Conservation (phyloP, 2,329 filamentous ascomycete genomes). For the Sclerotiophoma versabilis region DNA sequence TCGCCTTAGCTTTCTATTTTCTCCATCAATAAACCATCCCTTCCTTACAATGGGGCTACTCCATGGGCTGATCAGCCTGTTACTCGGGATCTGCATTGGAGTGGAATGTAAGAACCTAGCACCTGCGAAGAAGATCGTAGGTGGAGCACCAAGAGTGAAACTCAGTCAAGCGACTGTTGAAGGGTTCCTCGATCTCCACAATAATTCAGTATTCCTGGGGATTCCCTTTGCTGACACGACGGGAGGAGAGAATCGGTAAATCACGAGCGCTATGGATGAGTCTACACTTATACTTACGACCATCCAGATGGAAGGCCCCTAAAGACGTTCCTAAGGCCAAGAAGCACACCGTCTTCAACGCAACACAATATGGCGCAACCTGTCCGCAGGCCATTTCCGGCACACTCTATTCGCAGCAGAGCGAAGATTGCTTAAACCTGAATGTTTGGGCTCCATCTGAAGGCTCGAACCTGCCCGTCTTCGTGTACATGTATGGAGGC, state of each 20-base stretch:
- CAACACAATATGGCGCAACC: conserved; percentile 31
- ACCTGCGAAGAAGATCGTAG: conserved; percentile 11
- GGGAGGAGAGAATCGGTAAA: conserved; percentile 32
- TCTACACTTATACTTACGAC: neutral
- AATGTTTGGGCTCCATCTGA: conserved; percentile 33
- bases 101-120: conserved; percentile 19
- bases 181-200: conserved; percentile 27
- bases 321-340: conserved; percentile 19
- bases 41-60: conserved; percentile 9
- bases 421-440: conserved; percentile 52
- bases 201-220: conserved; percentile 32
- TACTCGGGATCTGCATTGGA: conserved; percentile 6
- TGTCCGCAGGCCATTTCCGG: conserved; percentile 35
- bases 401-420: conserved; percentile 29
- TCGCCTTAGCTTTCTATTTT: conserved; percentile 4
- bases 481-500: conserved; percentile 55
- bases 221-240: conserved; percentile 37
- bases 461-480: conserved; percentile 36
- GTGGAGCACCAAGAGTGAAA: conserved; percentile 17
- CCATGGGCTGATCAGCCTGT: conserved; percentile 9
- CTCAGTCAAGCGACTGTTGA: conserved; percentile 26
- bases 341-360: conserved; percentile 22
- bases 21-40: neutral
- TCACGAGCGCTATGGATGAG: neutral
- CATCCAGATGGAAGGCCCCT: conserved; percentile 29